Percentiles rank a stretch among this genome's conserved stretches.
These are phyloP conservation scores for Pleurotus citrinopileatus DNA, from an alignment of 768 basidiomycete genomes.

Conservation along the genomic window DNA sequence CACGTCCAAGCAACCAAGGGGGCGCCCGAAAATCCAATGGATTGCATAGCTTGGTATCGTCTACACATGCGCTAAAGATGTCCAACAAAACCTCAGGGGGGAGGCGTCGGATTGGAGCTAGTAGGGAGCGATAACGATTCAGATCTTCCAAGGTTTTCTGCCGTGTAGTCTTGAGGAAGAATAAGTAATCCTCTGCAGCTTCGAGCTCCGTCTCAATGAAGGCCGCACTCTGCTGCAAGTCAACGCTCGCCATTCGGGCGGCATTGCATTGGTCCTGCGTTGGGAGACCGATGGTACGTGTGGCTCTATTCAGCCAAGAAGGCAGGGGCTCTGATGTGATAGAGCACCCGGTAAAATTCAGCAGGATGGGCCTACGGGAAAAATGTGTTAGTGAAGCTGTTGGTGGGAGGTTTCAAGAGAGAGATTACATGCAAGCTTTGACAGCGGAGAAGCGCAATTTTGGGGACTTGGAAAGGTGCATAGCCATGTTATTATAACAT, in stretches of 20 bases:
- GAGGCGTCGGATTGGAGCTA: conserved; percentile 8
- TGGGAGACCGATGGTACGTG: neutral
- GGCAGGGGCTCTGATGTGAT: neutral
- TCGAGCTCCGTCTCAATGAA: conserved; percentile 1
- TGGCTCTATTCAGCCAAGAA: neutral
- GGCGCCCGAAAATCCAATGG: neutral
- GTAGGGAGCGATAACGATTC: neutral
- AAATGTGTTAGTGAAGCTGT: neutral
- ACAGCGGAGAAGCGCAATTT: too few relatives aligned
- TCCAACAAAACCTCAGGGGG: neutral
- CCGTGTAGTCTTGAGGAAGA: neutral
- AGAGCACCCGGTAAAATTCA: neutral
- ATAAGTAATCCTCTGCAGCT: neutral
- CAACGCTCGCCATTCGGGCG: neutral
- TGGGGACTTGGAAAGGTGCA: too few relatives aligned
- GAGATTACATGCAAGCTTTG: neutral
- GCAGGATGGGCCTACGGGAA: neutral
- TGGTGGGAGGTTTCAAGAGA: neutral
- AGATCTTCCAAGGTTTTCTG: neutral
- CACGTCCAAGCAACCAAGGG: conserved; percentile 5
- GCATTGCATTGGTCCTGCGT: neutral
- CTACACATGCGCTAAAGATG: conserved; percentile 3
- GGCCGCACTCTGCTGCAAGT: neutral
- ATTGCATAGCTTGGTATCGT: neutral
- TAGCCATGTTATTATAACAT: too few relatives aligned